Base-by-base conservation (phyloP, 2,329 filamentous ascomycete genomes). In the Cercospora janseana region DNA sequence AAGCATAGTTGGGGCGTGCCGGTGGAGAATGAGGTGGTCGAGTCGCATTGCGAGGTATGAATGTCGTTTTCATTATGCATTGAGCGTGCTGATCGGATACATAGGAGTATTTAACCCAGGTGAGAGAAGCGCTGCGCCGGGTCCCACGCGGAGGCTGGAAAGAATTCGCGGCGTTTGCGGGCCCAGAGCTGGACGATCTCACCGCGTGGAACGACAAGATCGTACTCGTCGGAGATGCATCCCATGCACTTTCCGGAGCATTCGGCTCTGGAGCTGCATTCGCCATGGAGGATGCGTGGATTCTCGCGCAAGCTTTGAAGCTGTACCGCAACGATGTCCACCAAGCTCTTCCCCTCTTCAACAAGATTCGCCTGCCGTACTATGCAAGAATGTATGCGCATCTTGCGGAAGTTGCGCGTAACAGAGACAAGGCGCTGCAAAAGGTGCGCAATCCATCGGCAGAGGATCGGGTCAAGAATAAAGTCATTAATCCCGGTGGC, bases 191-290 rank as follows among this genome's bases (percentile, higher is more conserved):
- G 13, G 54, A 67, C 6, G 63, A 62, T 2, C 61, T 77, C 3
- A 70, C 62, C 1, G 70, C 64, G 2, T 76, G 71, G 66, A 27
- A 48, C 18, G 63, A 71, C 32, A 72, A 72, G 44, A 58, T 79
- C 2, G 78, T 74, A 4, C 68, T 81, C 3, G 71, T 80, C 0
- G 79, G 78, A 6, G 78, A 81, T 55, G 73, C 77, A 0, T 80
- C 76, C 1, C 79, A 81, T 59, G 75, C 56, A n/a, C 48, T 58
- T 4, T 57, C 54, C 12, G 56, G 56, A 13, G 56, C 56, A 7
- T 58, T 78, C 0, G 73, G 73, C 0, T 73, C 72, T 3, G 73
- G 73, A 0, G 73, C 73, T 4, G 72, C 69, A 0, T 74, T 74
- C 51, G 72, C 73, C 0, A 64, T 75, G 57, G 69, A 76, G 55